Evolutionary conservation across 23 red algal genomes (phyloP).

Genomic region (Gracilariopsis chorda): DNA sequence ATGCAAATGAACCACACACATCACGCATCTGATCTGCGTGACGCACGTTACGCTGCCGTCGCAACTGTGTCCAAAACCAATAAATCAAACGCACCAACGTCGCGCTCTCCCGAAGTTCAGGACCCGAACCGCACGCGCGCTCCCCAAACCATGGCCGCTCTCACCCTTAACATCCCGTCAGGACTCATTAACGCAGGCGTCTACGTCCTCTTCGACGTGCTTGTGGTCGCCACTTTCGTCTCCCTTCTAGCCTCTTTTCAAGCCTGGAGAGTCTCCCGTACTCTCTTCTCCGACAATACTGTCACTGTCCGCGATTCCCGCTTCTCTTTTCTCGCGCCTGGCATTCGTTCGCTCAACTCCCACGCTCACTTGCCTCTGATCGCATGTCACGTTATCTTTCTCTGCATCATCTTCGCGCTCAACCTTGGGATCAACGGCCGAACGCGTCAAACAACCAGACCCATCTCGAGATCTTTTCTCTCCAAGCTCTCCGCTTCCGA

Average conservation of each 20-base stretch:
- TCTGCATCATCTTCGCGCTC: not conserved
- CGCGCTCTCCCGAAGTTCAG: too few relatives aligned
- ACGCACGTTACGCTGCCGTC: not conserved
- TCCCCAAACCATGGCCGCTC: too few relatives aligned
- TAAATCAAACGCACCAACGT: too few relatives aligned
- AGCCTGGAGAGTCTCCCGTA: not conserved
- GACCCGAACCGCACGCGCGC: too few relatives aligned
- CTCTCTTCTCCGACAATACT: not conserved
- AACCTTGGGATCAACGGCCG: conserved; percentile 17
- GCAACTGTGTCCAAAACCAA: not conserved
- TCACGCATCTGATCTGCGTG: too few relatives aligned
- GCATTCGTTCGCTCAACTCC: not conserved
- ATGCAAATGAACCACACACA: too few relatives aligned
- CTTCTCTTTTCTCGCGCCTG: not conserved
- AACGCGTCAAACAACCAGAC: not conserved
- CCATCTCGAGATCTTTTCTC: not conserved
- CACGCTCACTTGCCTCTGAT: not conserved
- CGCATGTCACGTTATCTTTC: not conserved
- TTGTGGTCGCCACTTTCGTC: not conserved
- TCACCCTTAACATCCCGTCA: not conserved
- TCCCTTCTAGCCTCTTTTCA: not conserved
- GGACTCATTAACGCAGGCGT: conserved; percentile 3
- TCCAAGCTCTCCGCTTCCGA: not conserved
- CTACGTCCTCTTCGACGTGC: not conserved
- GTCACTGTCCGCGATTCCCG: not conserved